Evolutionary conservation across 2,329 filamentous ascomycete genomes (phyloP).

Genomic region (Harringtonia aguacate): DNA sequence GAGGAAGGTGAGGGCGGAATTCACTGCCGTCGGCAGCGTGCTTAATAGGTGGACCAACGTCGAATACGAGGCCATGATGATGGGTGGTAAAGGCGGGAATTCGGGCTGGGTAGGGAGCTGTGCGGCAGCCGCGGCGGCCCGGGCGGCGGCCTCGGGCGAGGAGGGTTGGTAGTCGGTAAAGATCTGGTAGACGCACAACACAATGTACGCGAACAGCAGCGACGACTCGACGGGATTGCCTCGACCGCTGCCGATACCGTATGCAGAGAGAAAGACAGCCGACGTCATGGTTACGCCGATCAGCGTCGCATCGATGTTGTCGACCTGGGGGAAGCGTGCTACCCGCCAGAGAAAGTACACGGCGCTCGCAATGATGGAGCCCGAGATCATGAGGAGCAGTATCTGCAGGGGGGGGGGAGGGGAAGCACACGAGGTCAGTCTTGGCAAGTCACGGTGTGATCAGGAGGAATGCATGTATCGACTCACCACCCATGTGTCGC

Average conservation of each 20-base stretch:
- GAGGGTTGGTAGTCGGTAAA: constrained; percentile 96
- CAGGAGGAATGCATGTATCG: neutral
- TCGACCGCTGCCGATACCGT: constrained; percentile 86
- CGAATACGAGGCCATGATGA: constrained; percentile 97
- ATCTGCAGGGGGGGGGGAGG: too few species aligned
- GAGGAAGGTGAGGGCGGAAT: constrained; percentile 75
- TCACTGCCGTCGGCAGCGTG: constrained; percentile 71
- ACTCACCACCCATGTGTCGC: constrained; percentile 92
- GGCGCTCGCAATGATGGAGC: constrained; percentile 84
- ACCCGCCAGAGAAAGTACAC: constrained; percentile 96
- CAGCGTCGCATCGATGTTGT: constrained; percentile 81
- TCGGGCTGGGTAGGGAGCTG: constrained; percentile 46
- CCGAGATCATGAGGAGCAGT: constrained; percentile 73
- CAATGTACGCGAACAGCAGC: constrained; percentile 89
- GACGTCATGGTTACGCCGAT: constrained; percentile 91
- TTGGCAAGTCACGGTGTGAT: too few species aligned
- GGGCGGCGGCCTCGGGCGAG: constrained; percentile 33
- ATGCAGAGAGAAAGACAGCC: constrained; percentile 82
- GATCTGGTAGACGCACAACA: constrained; percentile 98
- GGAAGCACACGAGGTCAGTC: constrained; percentile 3
- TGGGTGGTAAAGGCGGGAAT: constrained; percentile 89
- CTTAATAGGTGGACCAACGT: constrained; percentile 78
- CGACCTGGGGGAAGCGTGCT: constrained; percentile 84
- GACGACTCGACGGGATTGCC: constrained; percentile 95
- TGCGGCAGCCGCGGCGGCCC: constrained; percentile 34